A percentile compares a stretch with the other conserved stretches of the same genome.
Evolutionary conservation across 805 yeast genomes (phyloP).

Genomic region (Zygosaccharomyces pseudorouxii): DNA sequence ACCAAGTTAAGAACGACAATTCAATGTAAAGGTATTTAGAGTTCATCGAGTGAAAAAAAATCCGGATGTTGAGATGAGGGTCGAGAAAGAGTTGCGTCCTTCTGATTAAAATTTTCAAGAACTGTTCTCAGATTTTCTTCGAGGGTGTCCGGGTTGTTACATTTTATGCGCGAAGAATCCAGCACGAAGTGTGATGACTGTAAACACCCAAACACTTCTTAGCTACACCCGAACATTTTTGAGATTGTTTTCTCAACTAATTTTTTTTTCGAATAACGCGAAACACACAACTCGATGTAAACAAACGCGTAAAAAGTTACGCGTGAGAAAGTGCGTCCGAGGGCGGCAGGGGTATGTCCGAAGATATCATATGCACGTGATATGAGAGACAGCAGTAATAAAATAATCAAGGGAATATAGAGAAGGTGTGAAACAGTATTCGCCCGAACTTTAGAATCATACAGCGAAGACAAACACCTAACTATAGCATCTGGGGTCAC

Average conservation of each 20-base stretch:
- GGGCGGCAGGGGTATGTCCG: not conserved
- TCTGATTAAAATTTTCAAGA: conserved; percentile 17
- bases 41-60: not conserved
- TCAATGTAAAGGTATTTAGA: not conserved
- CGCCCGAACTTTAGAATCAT: no score
- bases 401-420: no score
- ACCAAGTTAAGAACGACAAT: not conserved
- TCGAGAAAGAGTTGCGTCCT: conserved; percentile 1
- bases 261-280: no score
- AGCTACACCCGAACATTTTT: conserved; percentile 10
- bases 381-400: no score
- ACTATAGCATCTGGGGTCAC: no score
- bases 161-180: conserved; percentile 14
- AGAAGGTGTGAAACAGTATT: no score
- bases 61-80: not conserved
- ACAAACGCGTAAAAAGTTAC: not conserved
- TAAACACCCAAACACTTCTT: not conserved
- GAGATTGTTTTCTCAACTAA: not conserved
- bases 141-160: conserved; percentile 13
- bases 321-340: not conserved
- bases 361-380: not conserved
- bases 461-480: no score
- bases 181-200: conserved; percentile 18
- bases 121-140: conserved; percentile 26
- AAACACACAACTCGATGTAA: not conserved